Evolutionary conservation across 345 rosid genomes (phyloP), one percentile per base, ranked within the genome.

Genomic region (Populus euphratica): DNA sequence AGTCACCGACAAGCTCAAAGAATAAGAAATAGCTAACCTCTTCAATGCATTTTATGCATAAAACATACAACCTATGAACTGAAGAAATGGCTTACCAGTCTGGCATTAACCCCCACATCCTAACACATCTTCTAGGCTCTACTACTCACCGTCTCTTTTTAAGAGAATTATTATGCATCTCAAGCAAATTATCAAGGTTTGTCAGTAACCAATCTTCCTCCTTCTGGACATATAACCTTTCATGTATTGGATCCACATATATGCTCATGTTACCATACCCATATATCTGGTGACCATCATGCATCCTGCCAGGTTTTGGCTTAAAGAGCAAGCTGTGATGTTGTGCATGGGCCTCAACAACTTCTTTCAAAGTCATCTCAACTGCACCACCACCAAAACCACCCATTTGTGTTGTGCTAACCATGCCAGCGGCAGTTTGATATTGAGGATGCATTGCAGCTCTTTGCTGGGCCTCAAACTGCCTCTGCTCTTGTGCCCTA

Each of bases 241-340:
- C 91, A 79, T 93, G 86, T 70, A 90, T 75, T 0, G 97, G 70
- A 78, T 96, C 98, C 62, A 93, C 83, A 49, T 87, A 76, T 52
- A 96, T 85, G 79, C 91, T 92, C 54, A 93, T 84, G 75, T 90
- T 93, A 64, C 98, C 99, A 73, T 92, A 96, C 70, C 93, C 94
- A 68, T 90, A 96, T 61, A 96, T 89, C 85, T 92, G 97, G 67
- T 87, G 92, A 29, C 99, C 98, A 27, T 91, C 86, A 80, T 89
- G 89, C 86, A 73, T 87, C 86, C 98, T 89, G 38, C 92, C 92
- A 44, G 91, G 92, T 79, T 96, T 96, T 27, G 91, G 92, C 80
- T 80, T 89, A 78, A 92, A 96, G 47, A 87, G 86, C 83, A 95
- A 84, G 75, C 89, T 93, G n/a, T 95, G 84, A 73, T 91, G 90